These are phyloP conservation scores for Venustampulla echinocandica DNA, from an alignment of 495 filamentous ascomycete species.

Conservation along the genomic window DNA sequence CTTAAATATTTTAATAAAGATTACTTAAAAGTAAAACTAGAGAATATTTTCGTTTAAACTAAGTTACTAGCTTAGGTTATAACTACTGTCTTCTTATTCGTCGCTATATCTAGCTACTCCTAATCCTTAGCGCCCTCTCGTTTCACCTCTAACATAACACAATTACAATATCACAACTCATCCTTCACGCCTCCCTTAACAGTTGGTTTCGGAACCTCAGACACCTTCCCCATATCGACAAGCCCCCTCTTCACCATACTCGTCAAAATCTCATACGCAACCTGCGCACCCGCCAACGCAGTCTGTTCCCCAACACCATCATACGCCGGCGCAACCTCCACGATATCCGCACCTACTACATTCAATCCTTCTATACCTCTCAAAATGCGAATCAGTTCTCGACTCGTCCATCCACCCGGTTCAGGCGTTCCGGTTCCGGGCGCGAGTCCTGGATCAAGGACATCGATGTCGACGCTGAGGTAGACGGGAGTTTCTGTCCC, in stretches of 20 bases:
- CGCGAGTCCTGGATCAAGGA: slow-evolving; percentile 61
- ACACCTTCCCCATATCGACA: neutral
- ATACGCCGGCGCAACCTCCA: slow-evolving; percentile 82
- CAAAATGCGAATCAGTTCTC: slow-evolving; percentile 62
- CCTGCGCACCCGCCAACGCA: slow-evolving; percentile 73
- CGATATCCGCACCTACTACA: slow-evolving; percentile 67
- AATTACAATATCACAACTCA: neutral
- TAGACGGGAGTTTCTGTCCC: slow-evolving; percentile 59
- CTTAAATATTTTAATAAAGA: too few species aligned
- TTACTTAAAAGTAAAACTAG: too few species aligned
- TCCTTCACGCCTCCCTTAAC: neutral
- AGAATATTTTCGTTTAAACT: too few species aligned
- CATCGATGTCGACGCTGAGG: slow-evolving; percentile 68
- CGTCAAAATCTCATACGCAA: slow-evolving; percentile 60
- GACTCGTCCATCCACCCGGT: slow-evolving; percentile 64
- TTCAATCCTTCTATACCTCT: slow-evolving; percentile 62
- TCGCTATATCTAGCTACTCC: too few species aligned
- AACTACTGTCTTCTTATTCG: too few species aligned
- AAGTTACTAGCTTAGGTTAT: too few species aligned
- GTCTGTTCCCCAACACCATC: slow-evolving; percentile 79
- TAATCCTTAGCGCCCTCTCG: too few species aligned
- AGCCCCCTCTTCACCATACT: neutral
- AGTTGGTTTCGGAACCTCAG: neutral
- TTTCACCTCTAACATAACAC: neutral
- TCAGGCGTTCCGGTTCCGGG: slow-evolving; percentile 70